A percentile compares a stretch with the other conserved stretches of the same genome.
phyloP scores from a whole-genome alignment of 768 basidiomycete genomes.

The Termitomyces sp. region DNA sequence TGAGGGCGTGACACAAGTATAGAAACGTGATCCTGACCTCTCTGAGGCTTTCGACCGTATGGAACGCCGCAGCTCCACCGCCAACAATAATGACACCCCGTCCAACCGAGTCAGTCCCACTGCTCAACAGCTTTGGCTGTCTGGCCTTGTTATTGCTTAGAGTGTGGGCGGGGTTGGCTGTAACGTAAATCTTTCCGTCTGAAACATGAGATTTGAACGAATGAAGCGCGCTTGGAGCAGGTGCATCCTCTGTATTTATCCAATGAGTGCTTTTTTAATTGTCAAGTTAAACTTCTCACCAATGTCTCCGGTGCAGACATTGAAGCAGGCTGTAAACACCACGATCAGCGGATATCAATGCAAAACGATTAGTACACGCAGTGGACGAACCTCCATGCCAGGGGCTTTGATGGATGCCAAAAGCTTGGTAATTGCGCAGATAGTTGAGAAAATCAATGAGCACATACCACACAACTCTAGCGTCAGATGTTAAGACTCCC shows the following conservation, averaged over 20 bases:
- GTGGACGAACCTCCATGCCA: slow-evolving; percentile 75
- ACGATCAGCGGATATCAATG: not conserved
- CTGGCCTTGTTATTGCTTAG: slow-evolving; percentile 65
- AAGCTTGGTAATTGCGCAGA: not conserved
- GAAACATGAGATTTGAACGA: slow-evolving; percentile 66
- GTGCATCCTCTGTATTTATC: slow-evolving; percentile 72
- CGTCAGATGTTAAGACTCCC: slow-evolving; percentile 76
- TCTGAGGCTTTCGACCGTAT: slow-evolving; percentile 75
- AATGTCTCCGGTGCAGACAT: slow-evolving; percentile 79
- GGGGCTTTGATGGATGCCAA: slow-evolving; percentile 40
- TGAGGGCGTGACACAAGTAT: not conserved
- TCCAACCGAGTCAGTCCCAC: slow-evolving; percentile 41
- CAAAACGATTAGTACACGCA: not conserved
- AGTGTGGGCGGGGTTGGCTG: slow-evolving; percentile 60
- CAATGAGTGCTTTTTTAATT: slow-evolving; percentile 6
- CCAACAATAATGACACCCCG: slow-evolving; percentile 81
- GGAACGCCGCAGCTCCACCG: slow-evolving; percentile 77
- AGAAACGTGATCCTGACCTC: slow-evolving; percentile 45
- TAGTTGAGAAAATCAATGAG: not conserved
- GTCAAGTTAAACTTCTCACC: slow-evolving; percentile 36
- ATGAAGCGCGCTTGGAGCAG: slow-evolving; percentile 77
- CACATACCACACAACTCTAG: slow-evolving; percentile 72
- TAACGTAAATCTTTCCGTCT: slow-evolving; percentile 76
- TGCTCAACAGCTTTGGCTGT: slow-evolving; percentile 50
- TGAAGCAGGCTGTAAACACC: slow-evolving; percentile 69